Evolutionary conservation across 495 filamentous ascomycete species (phyloP).

Genomic region (Haplographium delicatum): DNA sequence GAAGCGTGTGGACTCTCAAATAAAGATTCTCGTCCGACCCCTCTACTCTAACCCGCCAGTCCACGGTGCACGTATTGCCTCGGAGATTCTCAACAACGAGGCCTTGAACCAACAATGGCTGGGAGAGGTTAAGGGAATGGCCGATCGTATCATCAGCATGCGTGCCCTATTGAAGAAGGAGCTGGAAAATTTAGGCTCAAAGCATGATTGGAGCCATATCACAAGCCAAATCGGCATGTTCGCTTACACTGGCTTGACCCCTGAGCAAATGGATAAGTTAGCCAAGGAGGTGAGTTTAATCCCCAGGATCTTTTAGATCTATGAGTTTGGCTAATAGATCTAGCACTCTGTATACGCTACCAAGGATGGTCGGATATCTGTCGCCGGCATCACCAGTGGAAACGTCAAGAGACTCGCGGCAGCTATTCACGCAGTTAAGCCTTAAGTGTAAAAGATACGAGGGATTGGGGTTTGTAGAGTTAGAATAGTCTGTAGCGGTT

Average conservation of each 20-base stretch:
- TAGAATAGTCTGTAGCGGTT: constrained; percentile 10
- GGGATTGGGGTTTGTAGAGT: constrained; percentile 1
- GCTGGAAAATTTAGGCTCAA: constrained; percentile 87
- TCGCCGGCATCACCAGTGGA: constrained; percentile 88
- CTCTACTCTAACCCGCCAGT: constrained; percentile 98
- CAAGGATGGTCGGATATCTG: constrained; percentile 94
- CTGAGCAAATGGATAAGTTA: constrained; percentile 87
- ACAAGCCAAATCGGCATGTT: constrained; percentile 99
- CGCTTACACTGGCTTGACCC: constrained; percentile 89
- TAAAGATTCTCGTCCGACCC: constrained; percentile 97
- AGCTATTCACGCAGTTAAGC: constrained; percentile 89
- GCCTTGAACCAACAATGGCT: constrained; percentile 91
- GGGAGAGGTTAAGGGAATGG: constrained; percentile 96
- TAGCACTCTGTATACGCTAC: constrained; percentile 96
- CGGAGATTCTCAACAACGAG: constrained; percentile 85
- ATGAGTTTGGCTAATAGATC: constrained; percentile 12
- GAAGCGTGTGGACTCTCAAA: constrained; percentile 92
- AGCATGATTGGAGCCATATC: constrained; percentile 98
- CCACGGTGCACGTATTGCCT: constrained; percentile 90
- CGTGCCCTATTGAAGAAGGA: constrained; percentile 86
- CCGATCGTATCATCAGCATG: constrained; percentile 98
- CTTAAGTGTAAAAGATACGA: constrained; percentile 31
- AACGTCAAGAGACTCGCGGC: constrained; percentile 94
- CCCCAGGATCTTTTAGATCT: background rate
- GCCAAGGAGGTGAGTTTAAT: constrained; percentile 71